Evolutionary conservation across 2,329 filamentous ascomycete genomes (phyloP), one percentile per base, ranked within the genome.

Genomic region (Aspergillus hiratsukae): DNA sequence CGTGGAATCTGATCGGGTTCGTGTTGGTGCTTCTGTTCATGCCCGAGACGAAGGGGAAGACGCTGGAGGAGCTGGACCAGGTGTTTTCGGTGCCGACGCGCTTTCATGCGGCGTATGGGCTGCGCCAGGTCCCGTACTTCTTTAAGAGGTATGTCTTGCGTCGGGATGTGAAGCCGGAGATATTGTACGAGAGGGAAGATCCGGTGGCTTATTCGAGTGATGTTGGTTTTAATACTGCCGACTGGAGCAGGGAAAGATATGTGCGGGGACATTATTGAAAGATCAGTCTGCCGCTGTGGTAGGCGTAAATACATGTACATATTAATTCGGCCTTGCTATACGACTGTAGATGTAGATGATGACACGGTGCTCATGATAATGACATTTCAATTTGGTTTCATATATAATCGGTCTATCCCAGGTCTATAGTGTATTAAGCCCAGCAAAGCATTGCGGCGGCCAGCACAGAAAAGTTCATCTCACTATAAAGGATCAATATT

Each of bases 11-110:
- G 25, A 59, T 75, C 4, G 79, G 74, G 21, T 82, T 68, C 72
- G 80, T 67, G 74, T 76, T 67, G 64, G 78, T 74, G 57, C 63
- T 77, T 43, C 60, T 75, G 53, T 74, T 75, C 49, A 69, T 76
- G 67, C 73, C 73, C 0, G 74, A 76, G 57, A 76, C 74, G 0
- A 76, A 75, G 54, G 69, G 68, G 1, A 73, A 71, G 57, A 78
- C 76, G 0, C 69, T 79, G 0, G 76, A 79, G 53, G 76, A 79
- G 58, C 64, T 82, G 48, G 79, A 81, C 60, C 77, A 82, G 61
- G 79, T 84, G 17, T 84, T 84, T 65, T 76, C 73, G 1, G 78
- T 84, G 1, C 76, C 80, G 0, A 82, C 78, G 2, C 64, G 68
- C 11, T 66, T 76, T 29, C 76, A 78, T 65, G 75, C 70, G 4